phyloP scores from a whole-genome alignment of 768 basidiomycete genomes.

The Boletus rufocinnamomeus region DNA sequence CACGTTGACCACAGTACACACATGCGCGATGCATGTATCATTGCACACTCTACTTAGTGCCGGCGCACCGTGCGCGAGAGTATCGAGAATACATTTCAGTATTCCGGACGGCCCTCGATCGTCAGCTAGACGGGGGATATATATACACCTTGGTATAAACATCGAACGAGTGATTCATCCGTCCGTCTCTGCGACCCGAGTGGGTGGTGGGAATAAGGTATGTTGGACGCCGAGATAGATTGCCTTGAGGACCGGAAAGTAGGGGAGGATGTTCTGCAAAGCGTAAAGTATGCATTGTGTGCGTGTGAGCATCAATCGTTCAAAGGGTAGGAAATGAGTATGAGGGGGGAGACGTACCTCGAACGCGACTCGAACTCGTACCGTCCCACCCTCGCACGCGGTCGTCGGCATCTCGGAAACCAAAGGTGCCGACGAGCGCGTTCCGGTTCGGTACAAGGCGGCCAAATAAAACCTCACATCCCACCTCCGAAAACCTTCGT shows the following conservation, averaged over 20 bases:
- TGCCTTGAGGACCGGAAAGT: conserved; percentile 56
- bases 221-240: conserved; percentile 65
- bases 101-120: too few species aligned
- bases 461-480: conserved; percentile 70
- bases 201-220: conserved; percentile 30
- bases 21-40: too few species aligned
- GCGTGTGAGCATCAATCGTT: too few species aligned
- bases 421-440: neutral
- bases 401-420: too few species aligned
- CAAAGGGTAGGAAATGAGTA: too few species aligned
- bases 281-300: neutral
- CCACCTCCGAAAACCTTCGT: conserved; percentile 75
- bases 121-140: too few species aligned
- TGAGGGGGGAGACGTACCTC: conserved; percentile 46
- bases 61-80: too few species aligned
- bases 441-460: conserved; percentile 34
- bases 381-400: conserved; percentile 18
- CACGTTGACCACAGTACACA: too few species aligned
- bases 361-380: conserved; percentile 55
- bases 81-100: too few species aligned
- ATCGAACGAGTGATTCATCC: too few species aligned
- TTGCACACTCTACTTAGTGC: too few species aligned
- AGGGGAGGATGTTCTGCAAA: conserved; percentile 62
- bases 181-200: neutral
- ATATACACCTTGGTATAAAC: neutral